Conservation (phyloP, 257 asterid species). For the Jacaranda mimosifolia region DNA sequence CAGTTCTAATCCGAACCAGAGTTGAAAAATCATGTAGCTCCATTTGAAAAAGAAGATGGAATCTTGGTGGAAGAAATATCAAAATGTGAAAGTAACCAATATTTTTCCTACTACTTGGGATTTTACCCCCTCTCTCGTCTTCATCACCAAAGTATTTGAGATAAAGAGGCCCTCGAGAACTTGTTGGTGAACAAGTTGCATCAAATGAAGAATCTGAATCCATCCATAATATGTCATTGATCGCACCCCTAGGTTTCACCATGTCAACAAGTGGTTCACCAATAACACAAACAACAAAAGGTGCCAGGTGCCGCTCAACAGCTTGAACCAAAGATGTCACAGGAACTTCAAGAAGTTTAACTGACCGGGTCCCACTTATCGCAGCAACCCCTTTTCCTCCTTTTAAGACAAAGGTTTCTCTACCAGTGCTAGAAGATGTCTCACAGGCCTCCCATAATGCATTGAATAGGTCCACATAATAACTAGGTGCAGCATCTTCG, state of each 20-base stretch:
- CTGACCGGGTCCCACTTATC: slow-evolving; percentile 83
- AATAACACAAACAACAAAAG: slow-evolving; percentile 80
- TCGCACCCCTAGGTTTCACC: slow-evolving; percentile 67
- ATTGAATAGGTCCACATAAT: slow-evolving; percentile 66
- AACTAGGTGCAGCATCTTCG: slow-evolving; percentile 53
- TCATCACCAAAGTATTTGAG: slow-evolving; percentile 75
- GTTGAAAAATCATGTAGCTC: slow-evolving; percentile 79
- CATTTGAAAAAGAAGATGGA: slow-evolving; percentile 92
- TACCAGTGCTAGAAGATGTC: slow-evolving; percentile 76
- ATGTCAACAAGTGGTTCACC: slow-evolving; percentile 78
- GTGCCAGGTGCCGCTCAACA: slow-evolving; percentile 73
- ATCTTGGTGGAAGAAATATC: slow-evolving; percentile 95
- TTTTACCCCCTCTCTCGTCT: slow-evolving; percentile 49
- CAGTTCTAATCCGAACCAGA: slow-evolving; percentile 88
- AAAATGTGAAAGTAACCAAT: slow-evolving; percentile 69
- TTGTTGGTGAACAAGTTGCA: slow-evolving; percentile 50
- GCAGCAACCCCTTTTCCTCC: slow-evolving; percentile 94
- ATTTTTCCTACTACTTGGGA: slow-evolving; percentile 50
- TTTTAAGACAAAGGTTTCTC: slow-evolving; percentile 80
- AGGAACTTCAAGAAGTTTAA: slow-evolving; percentile 84
- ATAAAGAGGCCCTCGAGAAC: slow-evolving; percentile 72
- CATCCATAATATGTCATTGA: slow-evolving; percentile 67
- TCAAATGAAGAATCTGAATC: slow-evolving; percentile 56
- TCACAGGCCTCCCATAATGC: slow-evolving; percentile 98
- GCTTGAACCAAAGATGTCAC: slow-evolving; percentile 61